Base-by-base conservation (phyloP, 495 filamentous ascomycete genomes). In the Talaromyces proteolyticus region DNA sequence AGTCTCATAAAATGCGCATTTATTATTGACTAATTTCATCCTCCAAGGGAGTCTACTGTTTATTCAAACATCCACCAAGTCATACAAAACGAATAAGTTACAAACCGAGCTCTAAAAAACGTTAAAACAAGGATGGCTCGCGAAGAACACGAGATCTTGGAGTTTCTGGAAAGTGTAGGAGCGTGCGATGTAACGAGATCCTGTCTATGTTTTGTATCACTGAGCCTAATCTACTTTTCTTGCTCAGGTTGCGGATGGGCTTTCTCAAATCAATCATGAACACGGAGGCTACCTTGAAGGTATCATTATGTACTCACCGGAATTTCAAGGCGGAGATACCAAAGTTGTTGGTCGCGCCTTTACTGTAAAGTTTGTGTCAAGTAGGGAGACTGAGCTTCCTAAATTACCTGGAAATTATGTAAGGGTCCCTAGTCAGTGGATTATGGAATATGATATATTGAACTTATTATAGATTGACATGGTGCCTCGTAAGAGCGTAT, bases 321-420 rank as follows among this genome's bases (percentile, higher is more conserved):
- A 67, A 23, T 68, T 73, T 41, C 75, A 79, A 64, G 68, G 73
- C 17, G 78, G 76, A 2, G 52, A 56, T 3, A 75, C 78, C 36
- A 79, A 78, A 56, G 74, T 81, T 21, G 59, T 80, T 26, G 78
- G 78, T 2, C 78, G 70, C 17, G 78, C 74, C 7, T 78, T 76
- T 44, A 80, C 76, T 0, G 78, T 82, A 19, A 68, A 75, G 53
- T 79, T 77, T 42, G 74, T 73, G 7, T 68, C 63, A 0, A 62
- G 71, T 24, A 60, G 63, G 19, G 69, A 79, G 43, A 64, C 62
- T 12, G 49, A 48, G 11, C 57, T 57, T 34, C 72, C 75, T 0
- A 76, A 74, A 43, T 53, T 67, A 20, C 53, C 63, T 2, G 65
- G 61, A 1, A 74, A 80, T 42, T 80, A 80, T 50, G 77, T 81